These are phyloP conservation scores for Cladophialophora immunda DNA, from an alignment of 2,329 filamentous ascomycete species.

Conservation along the genomic window DNA sequence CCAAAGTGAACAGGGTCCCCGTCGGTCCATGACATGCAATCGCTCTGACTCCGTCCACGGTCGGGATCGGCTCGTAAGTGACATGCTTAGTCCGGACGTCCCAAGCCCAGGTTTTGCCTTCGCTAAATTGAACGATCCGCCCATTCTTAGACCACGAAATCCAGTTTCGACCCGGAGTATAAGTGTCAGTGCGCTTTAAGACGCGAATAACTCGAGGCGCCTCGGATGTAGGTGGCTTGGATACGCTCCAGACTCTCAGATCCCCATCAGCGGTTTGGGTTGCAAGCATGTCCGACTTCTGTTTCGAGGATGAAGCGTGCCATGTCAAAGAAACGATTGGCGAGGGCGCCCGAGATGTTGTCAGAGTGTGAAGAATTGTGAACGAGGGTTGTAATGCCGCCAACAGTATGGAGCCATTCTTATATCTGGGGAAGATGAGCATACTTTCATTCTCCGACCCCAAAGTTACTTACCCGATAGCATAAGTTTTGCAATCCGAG, in stretches of 20 bases:
- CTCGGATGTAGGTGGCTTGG: conserved; percentile 77
- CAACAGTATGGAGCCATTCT: conserved; percentile 92
- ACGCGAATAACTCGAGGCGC: conserved; percentile 88
- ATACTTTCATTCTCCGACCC: neutral
- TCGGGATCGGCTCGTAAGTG: conserved; percentile 87
- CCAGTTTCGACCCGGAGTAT: conserved; percentile 83
- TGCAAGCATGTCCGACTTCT: conserved; percentile 97
- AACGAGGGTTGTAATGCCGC: conserved; percentile 90
- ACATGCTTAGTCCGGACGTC: conserved; percentile 98
- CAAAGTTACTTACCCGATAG: conserved; percentile 74
- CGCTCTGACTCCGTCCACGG: conserved; percentile 79
- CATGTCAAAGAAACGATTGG: conserved; percentile 87
- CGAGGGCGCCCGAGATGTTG: conserved; percentile 82
- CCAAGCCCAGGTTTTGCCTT: conserved; percentile 93
- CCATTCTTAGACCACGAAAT: conserved; percentile 99
- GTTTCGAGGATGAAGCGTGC: conserved; percentile 95
- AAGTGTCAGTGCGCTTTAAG: conserved; percentile 74
- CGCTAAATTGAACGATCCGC: conserved; percentile 88
- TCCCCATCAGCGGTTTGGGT: conserved; percentile 93
- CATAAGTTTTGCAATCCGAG: conserved; percentile 90
- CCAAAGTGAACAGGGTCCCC: conserved; percentile 90
- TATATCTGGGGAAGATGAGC: conserved; percentile 69
- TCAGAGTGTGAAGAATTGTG: conserved; percentile 91
- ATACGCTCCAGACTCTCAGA: conserved; percentile 93
- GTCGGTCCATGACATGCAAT: conserved; percentile 89